Evolutionary conservation across 2,329 filamentous ascomycete species (phyloP).

Genomic region (Alternaria conjuncta): DNA sequence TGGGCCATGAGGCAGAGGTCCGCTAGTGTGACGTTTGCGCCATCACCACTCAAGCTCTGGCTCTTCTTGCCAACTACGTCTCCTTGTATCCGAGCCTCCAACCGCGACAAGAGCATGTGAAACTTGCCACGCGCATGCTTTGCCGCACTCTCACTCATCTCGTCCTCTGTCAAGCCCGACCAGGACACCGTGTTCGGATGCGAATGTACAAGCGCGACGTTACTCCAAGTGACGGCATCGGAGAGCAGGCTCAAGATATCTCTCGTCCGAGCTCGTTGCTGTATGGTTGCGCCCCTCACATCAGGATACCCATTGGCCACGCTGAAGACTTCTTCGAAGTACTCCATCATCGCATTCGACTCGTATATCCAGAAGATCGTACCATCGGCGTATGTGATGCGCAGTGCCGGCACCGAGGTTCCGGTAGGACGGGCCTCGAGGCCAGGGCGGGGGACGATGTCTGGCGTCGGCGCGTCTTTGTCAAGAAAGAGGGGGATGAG

Average conservation of each 20-base stretch:
- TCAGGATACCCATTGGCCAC: not conserved
- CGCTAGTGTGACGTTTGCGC: constrained; percentile 15
- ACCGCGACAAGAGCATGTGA: not conserved
- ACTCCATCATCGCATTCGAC: not conserved
- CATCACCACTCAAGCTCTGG: constrained; percentile 18
- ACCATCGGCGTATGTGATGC: constrained; percentile 12
- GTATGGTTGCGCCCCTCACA: not conserved
- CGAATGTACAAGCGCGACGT: not conserved
- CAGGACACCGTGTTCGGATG: not conserved
- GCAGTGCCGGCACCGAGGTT: not conserved
- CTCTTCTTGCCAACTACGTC: constrained; percentile 11
- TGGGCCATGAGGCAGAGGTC: constrained; percentile 19
- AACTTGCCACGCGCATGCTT: constrained; percentile 7
- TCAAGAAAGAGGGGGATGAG: not conserved
- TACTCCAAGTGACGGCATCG: not conserved
- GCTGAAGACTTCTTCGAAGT: not conserved
- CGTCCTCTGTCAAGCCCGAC: not conserved
- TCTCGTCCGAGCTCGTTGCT: not conserved
- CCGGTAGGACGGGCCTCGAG: constrained; percentile 3
- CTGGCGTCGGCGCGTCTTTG: not conserved
- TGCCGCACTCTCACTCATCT: constrained; percentile 7
- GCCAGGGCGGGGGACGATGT: constrained; percentile 13
- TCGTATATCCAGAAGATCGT: not conserved
- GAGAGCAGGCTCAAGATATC: not conserved
- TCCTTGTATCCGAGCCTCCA: constrained; percentile 19